Evolutionary conservation across 148 eudicot species (phyloP).

Genomic region (Silene latifolia): DNA sequence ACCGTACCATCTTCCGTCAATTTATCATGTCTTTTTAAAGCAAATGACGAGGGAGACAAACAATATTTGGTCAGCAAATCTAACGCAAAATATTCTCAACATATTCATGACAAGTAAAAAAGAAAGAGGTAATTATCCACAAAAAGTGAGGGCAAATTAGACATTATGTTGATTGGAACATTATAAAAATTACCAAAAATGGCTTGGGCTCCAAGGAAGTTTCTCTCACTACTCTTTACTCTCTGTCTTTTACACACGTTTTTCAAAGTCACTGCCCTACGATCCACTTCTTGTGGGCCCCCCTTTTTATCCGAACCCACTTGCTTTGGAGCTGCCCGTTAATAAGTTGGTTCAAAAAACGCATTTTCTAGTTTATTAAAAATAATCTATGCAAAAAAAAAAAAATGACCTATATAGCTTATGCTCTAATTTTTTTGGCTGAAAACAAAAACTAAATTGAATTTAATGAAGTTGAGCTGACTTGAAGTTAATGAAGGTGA

Average conservation of each 20-base stretch:
- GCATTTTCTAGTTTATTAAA: too few species aligned
- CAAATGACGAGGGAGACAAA: background rate
- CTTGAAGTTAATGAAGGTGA: too few species aligned
- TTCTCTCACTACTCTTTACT: slow-evolving; percentile 12
- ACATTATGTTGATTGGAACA: background rate
- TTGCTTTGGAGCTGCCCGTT: background rate
- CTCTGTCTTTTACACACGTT: background rate
- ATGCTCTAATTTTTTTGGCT: too few species aligned
- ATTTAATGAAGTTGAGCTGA: too few species aligned
- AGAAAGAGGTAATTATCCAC: background rate
- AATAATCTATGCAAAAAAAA: too few species aligned
- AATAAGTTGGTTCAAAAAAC: background rate
- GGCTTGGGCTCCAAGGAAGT: slow-evolving; percentile 29
- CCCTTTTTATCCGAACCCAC: background rate
- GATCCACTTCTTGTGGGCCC: background rate
- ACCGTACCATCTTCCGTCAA: too few species aligned
- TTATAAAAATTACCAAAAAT: slow-evolving; percentile 11
- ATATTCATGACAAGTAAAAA: too few species aligned
- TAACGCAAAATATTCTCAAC: background rate
- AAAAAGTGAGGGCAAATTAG: background rate
- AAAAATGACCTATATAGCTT: too few species aligned
- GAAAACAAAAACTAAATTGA: too few species aligned
- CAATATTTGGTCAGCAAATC: background rate
- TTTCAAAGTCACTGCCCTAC: background rate
- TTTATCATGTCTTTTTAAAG: background rate